Base-by-base conservation (phyloP, 1,284 basidiomycete species). In the Boletus hoseneyae region DNA sequence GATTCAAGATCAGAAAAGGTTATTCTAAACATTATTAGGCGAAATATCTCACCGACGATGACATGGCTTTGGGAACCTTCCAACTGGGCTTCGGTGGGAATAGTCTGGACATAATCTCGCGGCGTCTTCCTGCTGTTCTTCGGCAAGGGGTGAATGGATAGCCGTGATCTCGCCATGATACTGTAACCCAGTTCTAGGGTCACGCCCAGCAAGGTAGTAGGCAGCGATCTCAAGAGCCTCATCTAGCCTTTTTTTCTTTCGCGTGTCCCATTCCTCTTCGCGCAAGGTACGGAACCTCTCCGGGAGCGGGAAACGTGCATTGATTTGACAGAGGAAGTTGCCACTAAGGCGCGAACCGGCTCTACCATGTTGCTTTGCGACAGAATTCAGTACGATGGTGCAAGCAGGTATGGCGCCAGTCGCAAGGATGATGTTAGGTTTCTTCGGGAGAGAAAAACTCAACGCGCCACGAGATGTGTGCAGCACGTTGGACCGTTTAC, bases 381-480 rank as follows among this genome's bases (percentile, higher is more conserved):
- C 38, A 11, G 54, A 57, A 46, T 64, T 65, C 19, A 58, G 47
- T 10, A 61, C 49, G 19, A 64, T 40, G 9, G 61, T 64, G 19
- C 58, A 59, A 29, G 50, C 49, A 25, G 62, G 62, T 21, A 64
- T 49, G 13, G 58, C 53, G 1, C 63, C 63, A 1, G 59, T 51
- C n/a, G 53, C 53, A 25, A 64, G 62, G 29, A 64, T 64, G 39
- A 64, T 51, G 39, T 62, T 64, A 21, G 58, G 47, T 7, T 51
- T 56, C 27, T 50, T 41, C 23, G 13, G 8, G 13, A 53, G 40
- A 6, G 55, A 50, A 42, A 62, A 58, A 19, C 41, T 49, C 10
- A 61, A 47, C 12, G 34, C 35, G 29, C 59, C 60, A 1, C 50
- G 49, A 23, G 51, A 53, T 1, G 51, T 53, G 16, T 41, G 40